Evolutionary conservation across 208 protist genomes (phyloP).

Genomic region (Leishmania lainsoni): DNA sequence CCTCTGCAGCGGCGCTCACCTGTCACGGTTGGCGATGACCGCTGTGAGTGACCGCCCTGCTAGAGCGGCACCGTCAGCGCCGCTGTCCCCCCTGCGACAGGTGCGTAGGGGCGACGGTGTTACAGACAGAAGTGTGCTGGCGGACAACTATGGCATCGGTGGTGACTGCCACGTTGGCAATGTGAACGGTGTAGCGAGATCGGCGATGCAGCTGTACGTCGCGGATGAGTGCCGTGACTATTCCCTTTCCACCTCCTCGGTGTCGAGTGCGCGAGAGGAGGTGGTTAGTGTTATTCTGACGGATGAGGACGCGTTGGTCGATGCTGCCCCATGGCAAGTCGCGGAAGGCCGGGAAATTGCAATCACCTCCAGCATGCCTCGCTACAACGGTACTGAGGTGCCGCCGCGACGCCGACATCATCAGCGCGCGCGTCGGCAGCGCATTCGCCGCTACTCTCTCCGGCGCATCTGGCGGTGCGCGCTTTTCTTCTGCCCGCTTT

Average conservation of each 20-base stretch:
- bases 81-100: no score
- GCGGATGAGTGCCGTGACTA: conserved; percentile 35
- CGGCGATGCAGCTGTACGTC: conserved; percentile 12
- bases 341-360: conserved; percentile 5
- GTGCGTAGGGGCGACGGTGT: background rate
- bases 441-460: conserved; percentile 65
- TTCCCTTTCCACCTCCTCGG: conserved; percentile 32
- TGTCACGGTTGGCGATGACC: background rate
- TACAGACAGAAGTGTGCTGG: conserved; percentile 9
- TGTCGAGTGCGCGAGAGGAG: conserved; percentile 33
- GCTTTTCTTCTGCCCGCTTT: conserved; percentile 83
- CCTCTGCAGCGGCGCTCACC: background rate
- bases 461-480: conserved; percentile 74
- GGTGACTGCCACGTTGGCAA: background rate
- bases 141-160: conserved; percentile 30
- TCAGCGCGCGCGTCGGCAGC: conserved; percentile 43
- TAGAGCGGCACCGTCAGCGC: background rate
- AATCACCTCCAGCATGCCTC: conserved; percentile 16
- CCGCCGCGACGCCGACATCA: conserved; percentile 13
- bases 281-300: conserved; percentile 35
- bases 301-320: conserved; percentile 18
- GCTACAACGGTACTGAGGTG: conserved; percentile 1
- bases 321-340: conserved; percentile 1
- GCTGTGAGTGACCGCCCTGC: background rate
- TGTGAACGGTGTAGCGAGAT: background rate